A percentile compares a stretch with the other conserved stretches of the same genome.
These are phyloP conservation scores for Xylaria longipes DNA, from an alignment of 495 filamentous ascomycete genomes.

Conservation along the genomic window DNA sequence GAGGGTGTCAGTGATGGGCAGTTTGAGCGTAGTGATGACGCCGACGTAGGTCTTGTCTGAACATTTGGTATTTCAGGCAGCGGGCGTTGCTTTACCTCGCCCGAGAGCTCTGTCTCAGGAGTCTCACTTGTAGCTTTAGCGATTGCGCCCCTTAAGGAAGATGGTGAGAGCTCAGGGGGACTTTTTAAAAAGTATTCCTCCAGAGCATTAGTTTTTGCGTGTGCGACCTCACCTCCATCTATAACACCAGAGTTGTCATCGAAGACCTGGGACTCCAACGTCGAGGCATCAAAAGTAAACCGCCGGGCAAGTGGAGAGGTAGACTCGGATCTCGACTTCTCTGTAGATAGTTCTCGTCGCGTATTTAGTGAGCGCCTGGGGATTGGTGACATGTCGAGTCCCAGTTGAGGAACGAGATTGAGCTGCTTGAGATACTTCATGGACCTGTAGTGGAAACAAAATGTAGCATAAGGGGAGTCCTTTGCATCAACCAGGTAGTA, in stretches of 20 bases:
- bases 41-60: conserved; percentile 34
- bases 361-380: neutral
- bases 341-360: neutral
- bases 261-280: conserved; percentile 31
- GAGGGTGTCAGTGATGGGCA: conserved; percentile 50
- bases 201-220: neutral
- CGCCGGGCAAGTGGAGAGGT: conserved; percentile 13
- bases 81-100: conserved; percentile 45
- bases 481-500: conserved; percentile 54
- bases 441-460: conserved; percentile 58
- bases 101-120: conserved; percentile 35
- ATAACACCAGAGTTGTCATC: conserved; percentile 18
- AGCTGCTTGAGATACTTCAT: conserved; percentile 49
- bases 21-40: conserved; percentile 32
- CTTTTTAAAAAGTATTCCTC: conserved; percentile 38
- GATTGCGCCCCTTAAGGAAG: neutral
- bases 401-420: conserved; percentile 41
- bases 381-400: conserved; percentile 8
- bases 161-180: conserved; percentile 38
- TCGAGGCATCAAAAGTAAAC: conserved; percentile 24
- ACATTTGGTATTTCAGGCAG: conserved; percentile 47
- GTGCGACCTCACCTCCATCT: neutral
- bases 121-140: conserved; percentile 21
- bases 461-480: conserved; percentile 54
- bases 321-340: neutral